Evolutionary conservation across 2,329 filamentous ascomycete genomes (phyloP), one percentile per base, ranked within the genome.

Genomic region (Diaporthe caulivora): DNA sequence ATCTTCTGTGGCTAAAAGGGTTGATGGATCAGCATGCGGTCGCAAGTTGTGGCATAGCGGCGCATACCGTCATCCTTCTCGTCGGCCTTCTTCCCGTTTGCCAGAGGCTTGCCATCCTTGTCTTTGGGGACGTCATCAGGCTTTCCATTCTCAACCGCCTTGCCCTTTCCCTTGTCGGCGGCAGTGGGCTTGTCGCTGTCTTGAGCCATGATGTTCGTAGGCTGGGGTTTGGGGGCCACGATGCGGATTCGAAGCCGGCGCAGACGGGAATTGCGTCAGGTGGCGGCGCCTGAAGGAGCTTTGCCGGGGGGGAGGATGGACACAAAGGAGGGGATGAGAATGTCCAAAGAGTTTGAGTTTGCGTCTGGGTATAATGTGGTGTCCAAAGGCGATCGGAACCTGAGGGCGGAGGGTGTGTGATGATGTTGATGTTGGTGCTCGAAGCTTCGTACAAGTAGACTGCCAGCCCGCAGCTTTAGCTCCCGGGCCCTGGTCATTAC

Each of bases 121-220:
- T 89, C 89, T 79, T 90, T 90, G 83, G 89, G 87, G 73, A 83
- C 83, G 70, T 91, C 89, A 78, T 88, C 87, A 42, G 80, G 81
- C 80, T 93, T 91, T 34, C 71, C 71, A 81, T 90, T 90, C 74
- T 94, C 92, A 76, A 92, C 88, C 76, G 92, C 95, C 88, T 98
- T 99, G 82, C 92, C 96, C 89, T 99, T 99, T 86, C 95, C 95
- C 90, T 98, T 98, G 86, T 98, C 95, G 83, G 92, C 90, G 83
- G 93, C 87, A 85, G 93, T 94, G 84, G 93, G 89, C 88, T 92
- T 90, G 86, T 97, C 94, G 87, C 93, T 94, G 86, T 97, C 95
- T 89, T 97, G 94, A 86, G 95, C 95, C 97, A 98, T 98, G 77
- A 73, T 81, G 21, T 53, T 68, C 42, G 54, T 70, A 58, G 71